These are phyloP conservation scores for Tetracentron sinense DNA, from an alignment of 164 flowering plant species.

Conservation along the genomic window DNA sequence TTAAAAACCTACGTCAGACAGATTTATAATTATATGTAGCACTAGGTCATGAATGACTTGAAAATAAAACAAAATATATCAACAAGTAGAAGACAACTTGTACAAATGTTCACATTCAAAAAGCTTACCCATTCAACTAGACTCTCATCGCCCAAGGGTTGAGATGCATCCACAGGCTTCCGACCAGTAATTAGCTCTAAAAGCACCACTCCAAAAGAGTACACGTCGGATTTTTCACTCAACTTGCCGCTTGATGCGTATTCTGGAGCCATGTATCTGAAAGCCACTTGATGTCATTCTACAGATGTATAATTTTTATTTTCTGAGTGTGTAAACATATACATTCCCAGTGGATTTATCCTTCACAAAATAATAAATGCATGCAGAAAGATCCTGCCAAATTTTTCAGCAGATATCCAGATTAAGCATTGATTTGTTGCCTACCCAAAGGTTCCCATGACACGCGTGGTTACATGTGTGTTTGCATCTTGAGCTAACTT, in stretches of 20 bases:
- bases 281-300: conserved; percentile 9
- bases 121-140: conserved; percentile 73
- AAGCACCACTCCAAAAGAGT: too few relatives aligned
- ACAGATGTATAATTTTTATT: too few relatives aligned
- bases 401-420: not conserved
- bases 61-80: too few relatives aligned
- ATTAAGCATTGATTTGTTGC: not conserved
- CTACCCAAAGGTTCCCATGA: conserved; percentile 97
- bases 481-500: conserved; percentile 65
- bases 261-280: conserved; percentile 85
- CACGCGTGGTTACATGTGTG: conserved; percentile 85
- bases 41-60: too few relatives aligned
- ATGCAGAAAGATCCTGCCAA: not conserved
- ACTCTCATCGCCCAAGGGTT: conserved; percentile 73
- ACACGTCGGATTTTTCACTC: conserved; percentile 83
- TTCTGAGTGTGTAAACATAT: not conserved
- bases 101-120: not conserved
- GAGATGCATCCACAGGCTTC: conserved; percentile 75
- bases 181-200: too few relatives aligned
- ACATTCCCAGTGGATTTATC: not conserved
- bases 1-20: too few relatives aligned
- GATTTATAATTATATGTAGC: too few relatives aligned
- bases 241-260: too few relatives aligned
- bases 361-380: not conserved
- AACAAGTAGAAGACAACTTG: too few relatives aligned